Percentiles rank a stretch among this genome's conserved stretches.
phyloP scores from a whole-genome alignment of 257 asterid genomes.

The Solanum raphanifolium region DNA sequence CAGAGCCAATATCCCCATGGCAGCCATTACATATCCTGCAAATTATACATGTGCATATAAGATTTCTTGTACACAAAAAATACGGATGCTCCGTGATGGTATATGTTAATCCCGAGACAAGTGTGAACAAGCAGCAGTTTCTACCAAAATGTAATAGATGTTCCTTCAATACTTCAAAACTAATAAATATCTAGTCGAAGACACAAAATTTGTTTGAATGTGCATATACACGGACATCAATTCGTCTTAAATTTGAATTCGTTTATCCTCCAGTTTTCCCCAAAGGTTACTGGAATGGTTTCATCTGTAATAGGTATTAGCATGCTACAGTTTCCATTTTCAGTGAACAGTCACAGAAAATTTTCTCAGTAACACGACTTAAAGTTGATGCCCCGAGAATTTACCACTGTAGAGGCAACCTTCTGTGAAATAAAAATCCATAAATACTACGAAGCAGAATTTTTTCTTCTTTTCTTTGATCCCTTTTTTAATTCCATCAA shows the following conservation, averaged over 20 bases:
- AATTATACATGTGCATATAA: neutral
- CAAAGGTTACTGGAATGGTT: neutral
- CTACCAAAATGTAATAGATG: neutral
- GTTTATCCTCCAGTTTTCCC: neutral
- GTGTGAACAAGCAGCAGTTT: neutral
- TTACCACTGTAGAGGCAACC: neutral
- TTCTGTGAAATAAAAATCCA: neutral
- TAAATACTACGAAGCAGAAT: neutral
- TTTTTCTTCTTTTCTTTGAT: neutral
- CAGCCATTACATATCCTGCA: slow-evolving; percentile 80
- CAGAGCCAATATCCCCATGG: slow-evolving; percentile 63
- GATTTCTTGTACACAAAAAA: neutral
- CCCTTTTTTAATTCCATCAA: neutral
- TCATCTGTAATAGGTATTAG: neutral
- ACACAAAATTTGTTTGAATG: neutral
- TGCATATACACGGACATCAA: neutral
- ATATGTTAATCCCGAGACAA: neutral
- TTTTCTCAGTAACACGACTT: neutral
- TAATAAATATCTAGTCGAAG: neutral
- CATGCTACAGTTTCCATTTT: neutral
- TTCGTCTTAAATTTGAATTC: neutral
- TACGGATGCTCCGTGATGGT: neutral
- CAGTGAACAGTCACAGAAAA: neutral
- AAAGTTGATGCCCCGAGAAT: neutral
- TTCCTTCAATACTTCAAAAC: neutral